Percentiles rank a stretch among this genome's conserved stretches.
Evolutionary conservation across 2,329 filamentous ascomycete species (phyloP).

Genomic region (Raffaelea albimanens): DNA sequence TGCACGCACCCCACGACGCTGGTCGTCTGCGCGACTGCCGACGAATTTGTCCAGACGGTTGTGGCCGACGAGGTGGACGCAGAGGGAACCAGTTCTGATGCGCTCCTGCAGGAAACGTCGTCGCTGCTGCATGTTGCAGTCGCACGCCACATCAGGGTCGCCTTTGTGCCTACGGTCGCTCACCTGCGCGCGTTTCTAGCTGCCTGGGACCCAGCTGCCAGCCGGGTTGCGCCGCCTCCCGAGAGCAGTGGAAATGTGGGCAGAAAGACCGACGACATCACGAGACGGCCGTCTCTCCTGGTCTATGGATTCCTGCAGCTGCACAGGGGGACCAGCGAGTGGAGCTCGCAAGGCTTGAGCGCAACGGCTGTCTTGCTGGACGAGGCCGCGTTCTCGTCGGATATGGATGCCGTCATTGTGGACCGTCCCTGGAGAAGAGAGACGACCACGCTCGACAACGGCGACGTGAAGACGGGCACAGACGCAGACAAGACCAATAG

Average conservation of each 20-base stretch:
- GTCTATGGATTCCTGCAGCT: conserved; percentile 56
- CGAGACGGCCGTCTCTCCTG: conserved; percentile 36
- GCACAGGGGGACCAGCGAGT: conserved; percentile 61
- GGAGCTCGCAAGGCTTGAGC: conserved; percentile 64
- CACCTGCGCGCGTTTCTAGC: conserved; percentile 70
- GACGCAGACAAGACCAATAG: no score
- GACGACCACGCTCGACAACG: conserved; percentile 18
- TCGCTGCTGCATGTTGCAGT: conserved; percentile 61
- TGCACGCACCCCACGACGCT: conserved; percentile 53
- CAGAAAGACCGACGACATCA: neutral
- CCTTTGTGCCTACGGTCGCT: conserved; percentile 67
- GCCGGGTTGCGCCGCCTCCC: conserved; percentile 28
- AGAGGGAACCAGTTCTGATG: neutral
- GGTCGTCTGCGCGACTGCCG: conserved; percentile 58
- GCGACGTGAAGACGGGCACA: conserved; percentile 26
- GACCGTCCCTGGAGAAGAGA: conserved; percentile 23
- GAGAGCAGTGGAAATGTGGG: neutral
- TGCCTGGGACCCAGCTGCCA: conserved; percentile 33
- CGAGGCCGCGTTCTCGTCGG: conserved; percentile 43
- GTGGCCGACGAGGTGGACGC: conserved; percentile 25
- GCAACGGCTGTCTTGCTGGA: conserved; percentile 53
- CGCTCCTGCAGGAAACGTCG: conserved; percentile 27
- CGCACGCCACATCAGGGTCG: conserved; percentile 58
- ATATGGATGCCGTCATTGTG: conserved; percentile 34
- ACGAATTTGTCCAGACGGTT: conserved; percentile 55